Evolutionary conservation across 2,329 filamentous ascomycete species (phyloP), one percentile per base, ranked within the genome.

Genomic region (Penicillium aurantiogriseum): DNA sequence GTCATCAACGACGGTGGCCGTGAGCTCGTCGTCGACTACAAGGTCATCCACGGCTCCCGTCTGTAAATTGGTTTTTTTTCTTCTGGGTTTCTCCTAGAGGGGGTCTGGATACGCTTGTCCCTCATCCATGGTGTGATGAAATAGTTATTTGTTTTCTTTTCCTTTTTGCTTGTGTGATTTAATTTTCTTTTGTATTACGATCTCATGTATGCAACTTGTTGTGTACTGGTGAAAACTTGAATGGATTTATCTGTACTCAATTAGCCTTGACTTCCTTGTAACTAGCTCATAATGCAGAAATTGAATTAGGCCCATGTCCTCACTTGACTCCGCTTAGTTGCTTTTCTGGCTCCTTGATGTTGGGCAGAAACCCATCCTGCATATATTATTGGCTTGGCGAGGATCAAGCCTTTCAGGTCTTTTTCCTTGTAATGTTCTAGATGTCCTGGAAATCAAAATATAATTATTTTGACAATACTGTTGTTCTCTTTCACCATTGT

Each of bases 11-110:
- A 99, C 79, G 84, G 88, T 71, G 92, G 92, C 70, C 87, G 89
- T 72, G 94, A 99, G 87, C 87, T 99, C 74, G 92, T 90, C 70
- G 94, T 99, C 69, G 94, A 99, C 86, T 94, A 95, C 87, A 97
- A 97, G 90, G 90, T 96, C 75, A 90, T 97, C 75, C 94, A 99
- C 82, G 85, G 85, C 67, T 86, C 83, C 65, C 81, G 85, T 70
- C 78, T 88, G 79, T 88, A 86, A 73, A 71, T 67, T 33, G 27
- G 11, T 33, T 13, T 47, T 55, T 56, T 44, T 56, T 56, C 48
- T 46, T 33, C 45, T 21, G 49, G 58, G 39, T 25, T 48, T 57
- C 40, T 47, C 51, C 52, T 51, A 47, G 33, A 46, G 19, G 46
- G 36, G 53, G 53, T 46, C 58, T 54, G 5, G 42, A 40, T 47